Evolutionary conservation across 305 asterid genomes (phyloP).

Genomic region (Solanum hybrid): DNA sequence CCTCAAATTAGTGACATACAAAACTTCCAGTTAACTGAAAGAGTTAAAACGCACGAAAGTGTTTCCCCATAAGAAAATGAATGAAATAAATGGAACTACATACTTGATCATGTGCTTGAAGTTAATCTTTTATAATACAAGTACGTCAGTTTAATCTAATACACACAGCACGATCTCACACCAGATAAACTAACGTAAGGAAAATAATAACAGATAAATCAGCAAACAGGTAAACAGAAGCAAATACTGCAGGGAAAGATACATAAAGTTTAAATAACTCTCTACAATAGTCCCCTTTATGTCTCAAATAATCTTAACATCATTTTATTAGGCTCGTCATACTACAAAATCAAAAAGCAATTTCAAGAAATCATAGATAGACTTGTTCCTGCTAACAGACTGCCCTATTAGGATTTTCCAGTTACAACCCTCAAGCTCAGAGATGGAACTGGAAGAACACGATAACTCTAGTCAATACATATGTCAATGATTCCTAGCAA

Average conservation of each 20-base stretch:
- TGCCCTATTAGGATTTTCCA: neutral
- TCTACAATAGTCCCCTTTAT: neutral
- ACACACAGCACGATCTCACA: neutral
- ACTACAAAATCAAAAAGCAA: neutral
- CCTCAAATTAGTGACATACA: conserved; percentile 16
- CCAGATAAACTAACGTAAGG: neutral
- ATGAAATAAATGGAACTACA: neutral
- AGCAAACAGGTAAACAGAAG: neutral
- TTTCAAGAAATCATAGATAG: neutral
- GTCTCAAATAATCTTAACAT: neutral
- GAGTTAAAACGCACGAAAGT: neutral
- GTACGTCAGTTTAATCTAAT: neutral
- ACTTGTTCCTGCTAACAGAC: neutral
- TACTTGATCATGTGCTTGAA: neutral
- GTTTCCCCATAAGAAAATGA: neutral
- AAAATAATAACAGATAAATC: neutral
- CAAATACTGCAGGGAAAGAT: neutral
- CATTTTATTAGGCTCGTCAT: neutral
- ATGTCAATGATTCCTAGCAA: neutral
- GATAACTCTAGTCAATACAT: neutral
- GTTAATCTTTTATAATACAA: neutral
- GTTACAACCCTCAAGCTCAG: neutral
- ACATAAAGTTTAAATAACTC: neutral
- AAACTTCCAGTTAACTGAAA: neutral
- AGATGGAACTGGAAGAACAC: neutral